phyloP scores from a whole-genome alignment of 495 filamentous ascomycete genomes.

The Pseudoneurospora amorphoporcata region DNA sequence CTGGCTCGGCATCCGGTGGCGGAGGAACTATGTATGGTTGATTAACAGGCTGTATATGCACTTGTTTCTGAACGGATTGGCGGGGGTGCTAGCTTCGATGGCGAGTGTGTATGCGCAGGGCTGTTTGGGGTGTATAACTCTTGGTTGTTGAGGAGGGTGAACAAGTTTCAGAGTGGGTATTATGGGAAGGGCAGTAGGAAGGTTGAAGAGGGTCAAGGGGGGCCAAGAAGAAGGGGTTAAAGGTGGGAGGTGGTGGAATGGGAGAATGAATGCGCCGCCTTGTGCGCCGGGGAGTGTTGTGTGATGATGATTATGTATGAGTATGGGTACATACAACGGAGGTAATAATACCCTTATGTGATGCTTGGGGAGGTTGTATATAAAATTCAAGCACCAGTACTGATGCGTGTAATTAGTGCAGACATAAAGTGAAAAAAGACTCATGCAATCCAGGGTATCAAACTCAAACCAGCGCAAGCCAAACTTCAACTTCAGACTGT shows the following conservation, averaged over 20 bases:
- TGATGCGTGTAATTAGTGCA: neutral
- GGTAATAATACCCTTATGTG: no score
- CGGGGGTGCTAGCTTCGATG: constrained; percentile 39
- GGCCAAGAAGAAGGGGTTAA: neutral
- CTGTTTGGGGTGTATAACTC: constrained; percentile 29
- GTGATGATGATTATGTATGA: neutral
- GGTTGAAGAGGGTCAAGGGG: neutral
- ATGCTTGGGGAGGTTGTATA: no score
- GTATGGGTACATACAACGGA: neutral
- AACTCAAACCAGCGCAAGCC: neutral
- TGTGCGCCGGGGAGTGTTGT: constrained; percentile 15
- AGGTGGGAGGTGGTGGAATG: neutral
- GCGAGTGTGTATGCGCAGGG: constrained; percentile 36
- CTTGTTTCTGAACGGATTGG: constrained; percentile 31
- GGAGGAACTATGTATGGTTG: constrained; percentile 36
- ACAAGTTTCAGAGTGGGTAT: constrained; percentile 4
- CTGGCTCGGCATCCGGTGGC: constrained; percentile 18
- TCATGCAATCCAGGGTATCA: neutral
- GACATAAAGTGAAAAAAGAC: neutral
- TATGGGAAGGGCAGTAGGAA: neutral
- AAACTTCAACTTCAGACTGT: neutral
- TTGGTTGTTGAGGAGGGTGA: constrained; percentile 21
- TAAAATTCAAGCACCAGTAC: neutral
- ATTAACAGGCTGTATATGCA: constrained; percentile 34
- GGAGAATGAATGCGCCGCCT: neutral